These are phyloP conservation scores for Tolypocladium amazonense DNA, from an alignment of 2,329 filamentous ascomycete species.

Conservation along the genomic window DNA sequence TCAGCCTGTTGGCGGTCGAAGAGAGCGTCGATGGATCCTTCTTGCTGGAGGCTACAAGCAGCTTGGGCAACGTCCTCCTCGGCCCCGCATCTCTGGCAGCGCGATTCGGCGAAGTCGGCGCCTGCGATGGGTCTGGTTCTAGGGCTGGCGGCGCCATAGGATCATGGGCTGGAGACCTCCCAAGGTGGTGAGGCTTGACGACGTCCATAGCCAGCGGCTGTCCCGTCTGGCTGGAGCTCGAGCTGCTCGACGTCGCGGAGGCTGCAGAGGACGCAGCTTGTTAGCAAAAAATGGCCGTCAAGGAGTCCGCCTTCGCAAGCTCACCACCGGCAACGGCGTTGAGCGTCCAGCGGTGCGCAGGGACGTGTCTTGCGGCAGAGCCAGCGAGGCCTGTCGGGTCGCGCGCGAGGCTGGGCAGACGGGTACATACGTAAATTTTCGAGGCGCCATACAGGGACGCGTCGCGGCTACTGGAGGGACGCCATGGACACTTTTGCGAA, in stretches of 20 bases:
- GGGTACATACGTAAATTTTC: not conserved
- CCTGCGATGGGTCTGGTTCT: not conserved
- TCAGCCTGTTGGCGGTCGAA: conserved; percentile 2
- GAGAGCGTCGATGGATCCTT: conserved; percentile 6
- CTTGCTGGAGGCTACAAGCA: not conserved
- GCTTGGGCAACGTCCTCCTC: conserved; percentile 1
- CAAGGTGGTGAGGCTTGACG: conserved; percentile 7
- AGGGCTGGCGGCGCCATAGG: not conserved
- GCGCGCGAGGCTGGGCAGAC: not conserved
- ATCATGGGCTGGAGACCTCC: conserved; percentile 6
- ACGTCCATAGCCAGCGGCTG: conserved; percentile 10
- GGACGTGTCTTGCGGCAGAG: not conserved
- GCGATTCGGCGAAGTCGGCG: conserved; percentile 3
- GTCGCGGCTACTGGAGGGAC: not conserved
- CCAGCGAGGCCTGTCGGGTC: not conserved
- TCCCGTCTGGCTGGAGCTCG: conserved; percentile 5
- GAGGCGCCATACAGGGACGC: not conserved
- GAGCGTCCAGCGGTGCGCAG: not conserved
- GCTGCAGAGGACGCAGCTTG: not conserved
- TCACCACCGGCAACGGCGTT: not conserved
- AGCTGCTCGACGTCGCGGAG: conserved; percentile 5
- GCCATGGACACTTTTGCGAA: not conserved
- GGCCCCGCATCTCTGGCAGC: conserved; percentile 2
- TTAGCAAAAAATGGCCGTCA: not conserved
- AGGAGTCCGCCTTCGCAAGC: not conserved